A percentile compares a stretch with the other conserved stretches of the same genome.
phyloP scores from a whole-genome alignment of 805 yeast genomes.

The Priceomyces haplophilus region DNA sequence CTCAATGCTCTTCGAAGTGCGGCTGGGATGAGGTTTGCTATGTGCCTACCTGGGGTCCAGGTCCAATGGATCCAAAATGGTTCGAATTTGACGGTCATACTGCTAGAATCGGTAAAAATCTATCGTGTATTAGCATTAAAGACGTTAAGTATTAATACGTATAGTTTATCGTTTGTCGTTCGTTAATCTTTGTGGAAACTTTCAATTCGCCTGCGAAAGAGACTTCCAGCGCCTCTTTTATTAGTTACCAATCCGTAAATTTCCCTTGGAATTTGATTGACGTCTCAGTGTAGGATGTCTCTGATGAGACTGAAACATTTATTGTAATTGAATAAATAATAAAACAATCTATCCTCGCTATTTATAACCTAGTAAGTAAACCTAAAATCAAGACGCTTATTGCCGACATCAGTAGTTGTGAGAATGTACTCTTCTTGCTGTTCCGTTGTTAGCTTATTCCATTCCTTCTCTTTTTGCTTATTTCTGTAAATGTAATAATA shows the following conservation, averaged over 20 bases:
- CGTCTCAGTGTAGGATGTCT: too few species aligned
- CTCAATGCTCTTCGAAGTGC: conserved; percentile 42
- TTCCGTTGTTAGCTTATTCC: conserved; percentile 50
- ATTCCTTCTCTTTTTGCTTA: conserved; percentile 40
- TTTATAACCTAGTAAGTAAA: conserved; percentile 19
- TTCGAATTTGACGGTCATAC: conserved; percentile 11
- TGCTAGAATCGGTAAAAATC: conserved; percentile 7
- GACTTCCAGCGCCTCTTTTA: too few species aligned
- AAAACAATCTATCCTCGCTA: neutral
- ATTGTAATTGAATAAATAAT: too few species aligned
- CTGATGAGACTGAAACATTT: too few species aligned
- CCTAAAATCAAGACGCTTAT: conserved; percentile 52
- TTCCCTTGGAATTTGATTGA: too few species aligned
- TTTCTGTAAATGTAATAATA: conserved; percentile 43
- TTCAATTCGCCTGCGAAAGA: too few species aligned
- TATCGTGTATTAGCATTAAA: conserved; percentile 8
- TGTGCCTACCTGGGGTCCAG: conserved; percentile 61
- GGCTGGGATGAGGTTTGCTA: conserved; percentile 49
- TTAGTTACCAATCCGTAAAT: too few species aligned
- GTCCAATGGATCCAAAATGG: conserved; percentile 8
- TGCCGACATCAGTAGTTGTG: conserved; percentile 52
- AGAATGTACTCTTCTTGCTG: conserved; percentile 48
- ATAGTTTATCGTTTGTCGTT: too few species aligned
- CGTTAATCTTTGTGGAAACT: too few species aligned
- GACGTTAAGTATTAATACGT: too few species aligned